Conservation (phyloP, 164 flowering plant genomes). For the Chimonanthus salicifolius region DNA sequence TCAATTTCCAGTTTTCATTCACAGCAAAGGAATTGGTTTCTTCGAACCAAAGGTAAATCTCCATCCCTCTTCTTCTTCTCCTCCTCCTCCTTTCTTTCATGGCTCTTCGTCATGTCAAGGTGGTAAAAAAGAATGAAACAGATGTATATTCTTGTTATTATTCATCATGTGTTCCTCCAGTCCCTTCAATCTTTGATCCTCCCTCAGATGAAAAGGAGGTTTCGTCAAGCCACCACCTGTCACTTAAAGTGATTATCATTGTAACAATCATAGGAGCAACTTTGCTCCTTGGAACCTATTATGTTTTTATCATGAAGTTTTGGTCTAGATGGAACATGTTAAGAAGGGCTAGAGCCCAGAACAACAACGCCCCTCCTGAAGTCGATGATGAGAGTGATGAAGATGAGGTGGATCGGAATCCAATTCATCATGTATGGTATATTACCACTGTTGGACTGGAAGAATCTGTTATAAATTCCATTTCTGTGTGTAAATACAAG, state of each 20-base stretch:
- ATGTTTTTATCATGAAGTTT: slow-evolving; percentile 26
- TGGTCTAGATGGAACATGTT: slow-evolving; percentile 19
- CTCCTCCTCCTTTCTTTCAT: background rate
- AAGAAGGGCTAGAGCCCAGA: slow-evolving; percentile 24
- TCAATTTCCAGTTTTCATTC: background rate
- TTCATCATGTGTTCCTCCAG: background rate
- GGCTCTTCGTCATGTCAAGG: background rate
- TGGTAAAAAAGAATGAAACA: background rate
- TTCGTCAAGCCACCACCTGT: slow-evolving; percentile 3
- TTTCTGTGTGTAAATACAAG: slow-evolving; percentile 58
- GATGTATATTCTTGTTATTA: background rate
- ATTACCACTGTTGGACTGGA: slow-evolving; percentile 48
- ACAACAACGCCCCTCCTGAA: background rate
- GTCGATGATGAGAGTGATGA: slow-evolving; percentile 29
- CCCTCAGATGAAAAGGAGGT: background rate
- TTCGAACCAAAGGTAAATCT: background rate
- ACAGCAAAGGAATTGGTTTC: background rate
- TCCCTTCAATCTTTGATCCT: background rate
- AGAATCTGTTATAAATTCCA: slow-evolving; percentile 59
- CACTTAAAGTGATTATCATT: slow-evolving; percentile 26
- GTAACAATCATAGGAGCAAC: slow-evolving; percentile 21
- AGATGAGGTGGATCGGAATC: slow-evolving; percentile 20
- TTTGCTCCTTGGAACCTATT: slow-evolving; percentile 33
- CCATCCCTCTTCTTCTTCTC: background rate
- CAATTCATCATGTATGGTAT: slow-evolving; percentile 44